These are phyloP conservation scores for Bacidia rubella DNA, from an alignment of 495 filamentous ascomycete genomes.

Conservation along the genomic window DNA sequence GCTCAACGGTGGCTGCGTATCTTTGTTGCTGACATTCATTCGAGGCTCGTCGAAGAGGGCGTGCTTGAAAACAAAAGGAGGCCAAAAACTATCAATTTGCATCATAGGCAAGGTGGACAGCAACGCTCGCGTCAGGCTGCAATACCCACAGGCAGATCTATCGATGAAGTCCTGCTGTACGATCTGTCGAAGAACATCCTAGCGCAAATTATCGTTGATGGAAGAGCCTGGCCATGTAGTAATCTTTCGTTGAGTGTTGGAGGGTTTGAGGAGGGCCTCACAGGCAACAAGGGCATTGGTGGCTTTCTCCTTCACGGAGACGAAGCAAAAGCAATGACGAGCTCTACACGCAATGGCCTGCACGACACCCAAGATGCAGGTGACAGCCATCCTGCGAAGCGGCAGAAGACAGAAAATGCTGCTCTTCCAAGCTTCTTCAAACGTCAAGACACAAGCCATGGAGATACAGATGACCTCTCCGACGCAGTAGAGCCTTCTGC, in stretches of 20 bases:
- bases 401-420: slow-evolving; percentile 34
- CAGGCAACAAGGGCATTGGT: slow-evolving; percentile 73
- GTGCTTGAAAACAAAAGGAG: slow-evolving; percentile 78
- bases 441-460: slow-evolving; percentile 3
- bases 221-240: slow-evolving; percentile 70
- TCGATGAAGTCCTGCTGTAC: slow-evolving; percentile 62
- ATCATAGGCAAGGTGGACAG: slow-evolving; percentile 58
- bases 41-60: slow-evolving; percentile 80
- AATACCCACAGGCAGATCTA: slow-evolving; percentile 59
- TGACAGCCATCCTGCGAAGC: slow-evolving; percentile 32
- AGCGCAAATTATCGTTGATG: slow-evolving; percentile 63
- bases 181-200: slow-evolving; percentile 65
- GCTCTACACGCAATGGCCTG: slow-evolving; percentile 4
- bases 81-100: slow-evolving; percentile 71
- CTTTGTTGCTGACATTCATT: slow-evolving; percentile 85
- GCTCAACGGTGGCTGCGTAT: slow-evolving; percentile 79
- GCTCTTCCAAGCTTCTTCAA: slow-evolving; percentile 48
- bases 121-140: slow-evolving; percentile 57
- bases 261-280: slow-evolving; percentile 79
- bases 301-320: slow-evolving; percentile 71
- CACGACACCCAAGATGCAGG: slow-evolving; percentile 15
- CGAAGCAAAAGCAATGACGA: slow-evolving; percentile 43
- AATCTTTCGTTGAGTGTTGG: slow-evolving; percentile 74
- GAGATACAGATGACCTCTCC: slow-evolving; percentile 7
- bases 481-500: neutral